These are phyloP conservation scores for Mycena sanguinolenta DNA, from an alignment of 768 basidiomycete genomes.

Conservation along the genomic window DNA sequence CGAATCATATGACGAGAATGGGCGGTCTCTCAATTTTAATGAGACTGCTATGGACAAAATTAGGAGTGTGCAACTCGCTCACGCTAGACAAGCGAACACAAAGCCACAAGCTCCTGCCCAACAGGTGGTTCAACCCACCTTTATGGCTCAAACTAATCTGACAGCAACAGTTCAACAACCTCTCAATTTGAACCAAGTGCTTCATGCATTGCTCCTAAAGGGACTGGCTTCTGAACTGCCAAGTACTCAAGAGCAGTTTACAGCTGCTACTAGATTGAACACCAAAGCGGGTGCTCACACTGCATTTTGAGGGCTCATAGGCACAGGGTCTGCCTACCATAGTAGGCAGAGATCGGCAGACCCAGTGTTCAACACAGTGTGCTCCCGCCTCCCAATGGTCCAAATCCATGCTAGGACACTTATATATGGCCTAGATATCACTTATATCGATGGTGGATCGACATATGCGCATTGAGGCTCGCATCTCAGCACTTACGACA, in stretches of 20 bases:
- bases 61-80: neutral
- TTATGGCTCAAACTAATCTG: neutral
- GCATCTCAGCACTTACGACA: too few species aligned
- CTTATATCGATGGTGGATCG: too few species aligned
- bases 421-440: too few species aligned
- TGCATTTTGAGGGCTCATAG: too few species aligned
- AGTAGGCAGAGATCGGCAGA: too few species aligned
- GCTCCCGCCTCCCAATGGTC: too few species aligned
- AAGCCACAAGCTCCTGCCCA: neutral
- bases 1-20: neutral
- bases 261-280: too few species aligned
- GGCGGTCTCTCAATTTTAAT: neutral
- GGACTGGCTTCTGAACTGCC: neutral
- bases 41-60: neutral
- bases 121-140: conserved; percentile 8
- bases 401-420: too few species aligned
- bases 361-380: too few species aligned
- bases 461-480: too few species aligned
- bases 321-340: too few species aligned
- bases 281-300: too few species aligned
- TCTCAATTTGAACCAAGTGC: neutral
- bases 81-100: neutral
- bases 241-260: neutral
- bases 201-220: neutral
- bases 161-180: neutral